Evolutionary conservation across 768 basidiomycete genomes (phyloP).

Genomic region (Mycena haematopus): DNA sequence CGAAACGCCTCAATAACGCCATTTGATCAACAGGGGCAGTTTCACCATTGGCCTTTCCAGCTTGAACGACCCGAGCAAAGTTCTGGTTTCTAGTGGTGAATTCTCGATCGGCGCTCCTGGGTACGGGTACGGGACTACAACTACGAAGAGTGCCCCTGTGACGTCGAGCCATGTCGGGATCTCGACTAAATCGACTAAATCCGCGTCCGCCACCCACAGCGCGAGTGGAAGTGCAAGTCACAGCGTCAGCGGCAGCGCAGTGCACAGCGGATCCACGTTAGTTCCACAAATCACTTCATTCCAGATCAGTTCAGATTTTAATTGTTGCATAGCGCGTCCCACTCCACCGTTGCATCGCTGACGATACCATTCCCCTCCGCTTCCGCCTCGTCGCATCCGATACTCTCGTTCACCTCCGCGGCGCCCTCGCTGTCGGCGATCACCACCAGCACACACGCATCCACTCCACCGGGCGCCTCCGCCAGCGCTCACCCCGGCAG

Average conservation of each 20-base stretch:
- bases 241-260: background rate
- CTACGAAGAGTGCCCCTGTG: background rate
- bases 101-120: constrained; percentile 2
- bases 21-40: background rate
- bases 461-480: background rate
- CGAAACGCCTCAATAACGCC: background rate
- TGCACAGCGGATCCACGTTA: background rate
- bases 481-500: background rate
- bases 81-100: constrained; percentile 8
- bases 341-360: background rate
- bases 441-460: background rate
- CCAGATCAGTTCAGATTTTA: background rate
- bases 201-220: background rate
- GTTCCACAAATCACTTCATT: background rate
- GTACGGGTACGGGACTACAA: background rate
- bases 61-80: constrained; percentile 9
- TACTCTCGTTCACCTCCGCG: background rate
- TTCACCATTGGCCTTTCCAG: background rate
- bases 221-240: background rate
- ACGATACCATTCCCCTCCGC: background rate
- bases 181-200: background rate
- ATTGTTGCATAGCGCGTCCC: background rate
- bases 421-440: background rate
- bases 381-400: background rate
- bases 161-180: background rate